A percentile compares a stretch with the other conserved stretches of the same genome.
These are phyloP conservation scores for Cyclotella baltica DNA, from an alignment of 108 stramenopile species.

Conservation along the genomic window DNA sequence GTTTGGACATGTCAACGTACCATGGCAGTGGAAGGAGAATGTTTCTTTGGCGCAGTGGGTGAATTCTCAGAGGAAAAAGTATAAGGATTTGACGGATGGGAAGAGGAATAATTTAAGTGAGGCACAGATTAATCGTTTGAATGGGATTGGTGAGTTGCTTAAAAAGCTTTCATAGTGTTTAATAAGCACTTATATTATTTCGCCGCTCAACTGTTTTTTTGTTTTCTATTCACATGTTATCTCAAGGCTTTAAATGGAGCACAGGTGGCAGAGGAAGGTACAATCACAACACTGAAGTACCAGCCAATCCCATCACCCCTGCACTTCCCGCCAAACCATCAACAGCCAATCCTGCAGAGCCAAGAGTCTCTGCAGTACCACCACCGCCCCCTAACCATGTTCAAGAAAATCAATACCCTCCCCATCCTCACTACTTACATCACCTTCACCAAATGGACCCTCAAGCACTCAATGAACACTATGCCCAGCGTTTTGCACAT, in stretches of 20 bases:
- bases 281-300: background rate
- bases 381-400: background rate
- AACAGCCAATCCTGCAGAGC: background rate
- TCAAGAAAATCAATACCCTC: background rate
- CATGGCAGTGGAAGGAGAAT: conserved; percentile 54
- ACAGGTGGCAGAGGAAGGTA: conserved; percentile 34
- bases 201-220: background rate
- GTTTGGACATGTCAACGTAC: conserved; percentile 51
- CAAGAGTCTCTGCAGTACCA: background rate
- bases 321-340: background rate
- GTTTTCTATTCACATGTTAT: background rate
- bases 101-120: conserved; percentile 47
- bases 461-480: conserved; percentile 1
- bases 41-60: conserved; percentile 45
- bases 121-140: conserved; percentile 46
- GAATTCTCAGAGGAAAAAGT: conserved; percentile 45
- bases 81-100: conserved; percentile 46
- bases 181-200: background rate
- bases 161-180: background rate
- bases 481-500: conserved; percentile 5
- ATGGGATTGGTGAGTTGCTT: conserved; percentile 45
- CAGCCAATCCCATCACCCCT: background rate
- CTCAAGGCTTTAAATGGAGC: conserved; percentile 40
- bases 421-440: conserved; percentile 1
- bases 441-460: background rate